Conservation (phyloP, 495 filamentous ascomycete genomes). For the Hypomontagnella monticulosa region DNA sequence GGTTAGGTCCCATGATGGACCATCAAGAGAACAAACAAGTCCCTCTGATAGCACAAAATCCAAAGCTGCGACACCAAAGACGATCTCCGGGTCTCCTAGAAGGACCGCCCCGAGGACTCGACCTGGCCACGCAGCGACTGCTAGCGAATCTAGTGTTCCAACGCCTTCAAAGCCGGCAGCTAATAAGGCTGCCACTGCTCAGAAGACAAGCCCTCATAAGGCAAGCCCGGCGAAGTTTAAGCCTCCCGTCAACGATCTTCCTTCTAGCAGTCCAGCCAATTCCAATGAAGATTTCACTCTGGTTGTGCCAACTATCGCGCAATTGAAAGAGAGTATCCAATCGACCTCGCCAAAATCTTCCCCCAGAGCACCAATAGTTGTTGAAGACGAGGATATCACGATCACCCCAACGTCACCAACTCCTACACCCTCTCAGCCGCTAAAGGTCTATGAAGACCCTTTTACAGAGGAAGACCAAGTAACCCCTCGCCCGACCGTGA, state of each 20-base stretch:
- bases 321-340: constrained; percentile 27
- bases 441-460: constrained; percentile 70
- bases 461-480: constrained; percentile 59
- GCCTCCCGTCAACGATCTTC: constrained; percentile 31
- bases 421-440: constrained; percentile 50
- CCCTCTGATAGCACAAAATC: constrained; percentile 48
- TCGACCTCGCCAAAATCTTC: constrained; percentile 28
- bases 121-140: constrained; percentile 55
- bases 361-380: constrained; percentile 17
- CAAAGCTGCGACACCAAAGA: constrained; percentile 53
- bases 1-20: constrained; percentile 58
- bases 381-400: constrained; percentile 19
- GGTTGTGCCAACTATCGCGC: constrained; percentile 51
- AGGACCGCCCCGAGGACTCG: constrained; percentile 54
- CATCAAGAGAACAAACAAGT: constrained; percentile 53
- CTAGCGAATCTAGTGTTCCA: constrained; percentile 53
- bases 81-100: constrained; percentile 53
- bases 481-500: constrained; percentile 48
- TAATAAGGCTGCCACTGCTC: constrained; percentile 44
- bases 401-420: constrained; percentile 30
- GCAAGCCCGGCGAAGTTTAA: constrained; percentile 38
- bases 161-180: constrained; percentile 47
- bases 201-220: constrained; percentile 42
- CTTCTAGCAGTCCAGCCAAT: constrained; percentile 52
- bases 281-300: constrained; percentile 60